Base-by-base conservation (phyloP, 371 early-diverging fungal genomes). In the Saksenaea oblongispora region DNA sequence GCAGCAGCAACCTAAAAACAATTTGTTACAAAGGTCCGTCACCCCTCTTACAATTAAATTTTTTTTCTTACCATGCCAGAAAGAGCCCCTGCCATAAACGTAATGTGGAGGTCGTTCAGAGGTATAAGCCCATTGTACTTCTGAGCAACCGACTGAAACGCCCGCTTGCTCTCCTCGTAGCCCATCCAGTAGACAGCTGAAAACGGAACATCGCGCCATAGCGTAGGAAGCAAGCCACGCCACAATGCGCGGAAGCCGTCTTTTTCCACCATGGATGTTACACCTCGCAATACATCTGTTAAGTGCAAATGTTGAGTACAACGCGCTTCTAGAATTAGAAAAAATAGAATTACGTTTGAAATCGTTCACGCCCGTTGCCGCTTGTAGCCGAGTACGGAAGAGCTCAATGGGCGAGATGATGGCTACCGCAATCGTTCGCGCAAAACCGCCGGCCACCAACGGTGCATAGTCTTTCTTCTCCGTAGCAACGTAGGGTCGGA, bases 131-230 rank as follows among this genome's bases (percentile, higher is more conserved):
- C 51, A 22, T 22, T 47, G 51, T 47, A 10, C 34, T 74, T 34
- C 3, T 53, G 28, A 47, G 26, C 64, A 11, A 54, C 53, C 3
- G 3, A 36, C 47, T 34, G 59, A 11, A 55, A 35, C 3, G 56
- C 44, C 8, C 44, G 57, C 59, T 87, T 88, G 14, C 87, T 83
- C 15, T 70, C 61, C 78, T 98, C 98, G 70, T 95, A 96, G 0
- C 90, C 90, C 72, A 89, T 81, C 98, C 98, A 98, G 71, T 97
- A 97, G 9, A 95, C 80, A 0, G 91, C 94, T 61, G 84, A 74
- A 70, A 97, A 96, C 4, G 97, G 97, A 1, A 95, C 95, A 80
- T 98, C 98, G 36, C 98, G 79, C 91, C 91, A 93, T n/a, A 98
- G 75, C 0, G 97, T 95, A 5, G 97, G 94, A 3, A 84, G 85